Conservation (phyloP, 768 basidiomycete species). For the Mycena indigotica region DNA sequence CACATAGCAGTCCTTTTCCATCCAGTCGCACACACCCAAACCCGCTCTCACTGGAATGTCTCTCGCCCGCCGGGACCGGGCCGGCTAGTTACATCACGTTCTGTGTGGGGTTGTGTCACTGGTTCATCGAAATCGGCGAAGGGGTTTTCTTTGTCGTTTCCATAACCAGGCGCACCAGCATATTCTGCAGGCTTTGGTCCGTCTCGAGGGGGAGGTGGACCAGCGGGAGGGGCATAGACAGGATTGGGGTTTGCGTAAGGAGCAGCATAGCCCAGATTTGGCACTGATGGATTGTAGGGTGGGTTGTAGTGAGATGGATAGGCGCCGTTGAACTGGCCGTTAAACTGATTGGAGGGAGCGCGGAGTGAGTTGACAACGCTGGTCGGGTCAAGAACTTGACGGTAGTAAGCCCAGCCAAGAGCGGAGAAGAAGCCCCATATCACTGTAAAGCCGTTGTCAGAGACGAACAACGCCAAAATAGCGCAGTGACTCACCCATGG, state of each 20-base stretch:
- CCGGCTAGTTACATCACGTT: slow-evolving; percentile 48
- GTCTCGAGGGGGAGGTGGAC: slow-evolving; percentile 50
- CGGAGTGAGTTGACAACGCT: slow-evolving; percentile 55
- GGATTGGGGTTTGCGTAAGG: slow-evolving; percentile 22
- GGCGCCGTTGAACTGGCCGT: slow-evolving; percentile 35
- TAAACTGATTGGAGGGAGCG: slow-evolving; percentile 43
- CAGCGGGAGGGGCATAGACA: slow-evolving; percentile 51
- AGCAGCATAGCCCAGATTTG: slow-evolving; percentile 9
- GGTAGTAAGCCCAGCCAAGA: slow-evolving; percentile 71
- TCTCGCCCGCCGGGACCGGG: slow-evolving; percentile 38
- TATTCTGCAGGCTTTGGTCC: slow-evolving; percentile 47
- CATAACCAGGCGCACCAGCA: slow-evolving; percentile 27
- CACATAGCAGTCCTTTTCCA: not conserved
- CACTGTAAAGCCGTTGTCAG: slow-evolving; percentile 41
- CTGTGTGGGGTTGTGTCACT: slow-evolving; percentile 23
- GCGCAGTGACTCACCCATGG: slow-evolving; percentile 48
- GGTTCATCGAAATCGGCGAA: slow-evolving; percentile 54
- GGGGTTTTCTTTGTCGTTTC: slow-evolving; percentile 51
- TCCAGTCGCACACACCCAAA: not conserved
- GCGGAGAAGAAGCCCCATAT: slow-evolving; percentile 62
- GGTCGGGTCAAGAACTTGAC: slow-evolving; percentile 72
- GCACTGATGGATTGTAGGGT: slow-evolving; percentile 51
- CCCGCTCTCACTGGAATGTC: slow-evolving; percentile 20
- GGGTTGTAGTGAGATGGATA: slow-evolving; percentile 59
- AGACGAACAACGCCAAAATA: not conserved